Conservation (phyloP, 345 rosid species). For the Eucalyptus cloeziana region DNA sequence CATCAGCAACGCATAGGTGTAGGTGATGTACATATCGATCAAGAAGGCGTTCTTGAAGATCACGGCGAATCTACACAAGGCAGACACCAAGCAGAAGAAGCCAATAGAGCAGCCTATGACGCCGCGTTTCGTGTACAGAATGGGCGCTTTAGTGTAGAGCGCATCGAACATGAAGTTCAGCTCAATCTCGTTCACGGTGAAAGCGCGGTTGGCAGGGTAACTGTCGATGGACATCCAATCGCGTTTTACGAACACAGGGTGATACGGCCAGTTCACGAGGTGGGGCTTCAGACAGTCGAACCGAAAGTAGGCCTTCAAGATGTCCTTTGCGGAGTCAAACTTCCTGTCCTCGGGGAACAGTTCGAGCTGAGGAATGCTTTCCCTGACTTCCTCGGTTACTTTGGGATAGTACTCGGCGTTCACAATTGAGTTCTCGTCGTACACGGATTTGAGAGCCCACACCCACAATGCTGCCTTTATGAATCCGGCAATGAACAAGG, state of each 20-base stretch:
- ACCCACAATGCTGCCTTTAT: background rate
- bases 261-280: background rate
- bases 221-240: background rate
- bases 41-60: background rate
- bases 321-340: background rate
- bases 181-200: slow-evolving; percentile 21
- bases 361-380: background rate
- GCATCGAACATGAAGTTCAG: slow-evolving; percentile 21
- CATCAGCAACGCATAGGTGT: background rate
- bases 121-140: background rate
- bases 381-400: background rate
- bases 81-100: background rate
- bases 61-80: background rate
- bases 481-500: background rate
- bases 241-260: background rate
- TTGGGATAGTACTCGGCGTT: background rate
- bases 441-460: background rate
- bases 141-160: slow-evolving; percentile 19
- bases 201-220: background rate
- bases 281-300: background rate
- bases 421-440: background rate
- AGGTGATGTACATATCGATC: slow-evolving; percentile 13
- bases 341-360: background rate
- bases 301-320: background rate
- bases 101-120: background rate